A percentile compares a stretch with the other conserved stretches of the same genome.
Conservation (phyloP, 768 basidiomycete genomes). For the Psilocybe tampanensis region DNA sequence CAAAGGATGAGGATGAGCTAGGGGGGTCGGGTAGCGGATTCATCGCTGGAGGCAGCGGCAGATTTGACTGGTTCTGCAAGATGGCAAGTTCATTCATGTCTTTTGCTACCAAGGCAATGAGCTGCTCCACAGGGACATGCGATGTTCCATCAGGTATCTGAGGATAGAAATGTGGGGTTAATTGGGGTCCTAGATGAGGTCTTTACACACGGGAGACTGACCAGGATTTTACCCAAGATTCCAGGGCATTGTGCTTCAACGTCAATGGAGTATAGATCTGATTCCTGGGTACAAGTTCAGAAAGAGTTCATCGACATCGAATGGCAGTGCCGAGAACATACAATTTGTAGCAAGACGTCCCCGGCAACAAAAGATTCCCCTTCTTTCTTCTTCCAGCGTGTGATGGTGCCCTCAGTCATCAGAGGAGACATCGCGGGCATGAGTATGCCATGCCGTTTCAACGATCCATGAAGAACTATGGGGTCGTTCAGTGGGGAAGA, state of each 20-base stretch:
- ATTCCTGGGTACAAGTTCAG: constrained; percentile 48
- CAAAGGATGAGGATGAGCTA: constrained; percentile 14
- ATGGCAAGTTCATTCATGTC: constrained; percentile 41
- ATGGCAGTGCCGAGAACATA: too few relatives aligned
- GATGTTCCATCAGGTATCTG: constrained; percentile 69
- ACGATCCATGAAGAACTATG: constrained; percentile 37
- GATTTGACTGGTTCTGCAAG: constrained; percentile 21
- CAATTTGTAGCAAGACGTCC: constrained; percentile 43
- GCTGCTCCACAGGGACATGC: constrained; percentile 43
- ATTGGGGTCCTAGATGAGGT: neutral
- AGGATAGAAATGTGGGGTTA: constrained; percentile 1
- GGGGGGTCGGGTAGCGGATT: constrained; percentile 27
- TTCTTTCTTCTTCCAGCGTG: constrained; percentile 78
- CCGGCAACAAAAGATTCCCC: constrained; percentile 73
- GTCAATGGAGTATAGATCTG: constrained; percentile 80
- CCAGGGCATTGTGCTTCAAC: constrained; percentile 92
- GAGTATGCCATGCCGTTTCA: constrained; percentile 37
- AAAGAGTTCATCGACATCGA: neutral
- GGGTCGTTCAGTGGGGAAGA: neutral
- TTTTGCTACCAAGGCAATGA: constrained; percentile 77
- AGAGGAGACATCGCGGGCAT: constrained; percentile 94
- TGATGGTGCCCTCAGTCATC: constrained; percentile 83
- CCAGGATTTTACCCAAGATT: constrained; percentile 82
- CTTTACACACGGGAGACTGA: constrained; percentile 34
- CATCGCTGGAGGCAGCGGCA: constrained; percentile 27